Base-by-base conservation (phyloP, 495 filamentous ascomycete genomes). In the Staphylotrichum tortipilum region DNA sequence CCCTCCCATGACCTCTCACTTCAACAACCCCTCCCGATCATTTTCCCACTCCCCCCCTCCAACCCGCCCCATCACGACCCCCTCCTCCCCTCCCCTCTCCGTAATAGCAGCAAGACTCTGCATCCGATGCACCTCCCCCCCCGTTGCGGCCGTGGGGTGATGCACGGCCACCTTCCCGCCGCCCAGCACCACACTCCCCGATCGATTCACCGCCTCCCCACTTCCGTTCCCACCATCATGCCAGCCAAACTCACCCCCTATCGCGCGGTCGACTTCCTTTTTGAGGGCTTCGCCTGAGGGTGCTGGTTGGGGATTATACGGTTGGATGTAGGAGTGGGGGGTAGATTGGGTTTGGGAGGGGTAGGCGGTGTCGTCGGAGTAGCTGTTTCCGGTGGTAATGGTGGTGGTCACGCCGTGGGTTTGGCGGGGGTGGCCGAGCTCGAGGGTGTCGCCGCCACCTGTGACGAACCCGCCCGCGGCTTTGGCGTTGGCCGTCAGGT, bases 221-320 rank as follows among this genome's bases (percentile, higher is more conserved):
- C 26, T 33, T 22, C 4, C 23, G 24, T 29, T 28, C 17, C 40
- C 18, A 36, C 30, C 12, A 23, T 23, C 31, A 18, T 36, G 38
- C 62, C 70, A 74, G 3, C 71, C 69, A 36, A 72, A 69, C 46
- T 71, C 72, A 30, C 55, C 56, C 7, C 64, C 63, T 10, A 73
- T 43, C 1, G 64, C 64, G 29, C 55, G 58, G 21, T 68, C 63
- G 17, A 70, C 53, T 29, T 69, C 60, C 15, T 35, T 23, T 15
- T 67, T 66, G 3, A 65, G 43, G 0, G 11, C 39, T 3, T 17
- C 26, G 10, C 29, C 21, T 3, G 30, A 11, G 9, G 40, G 22
- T 0, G 15, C 9, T 35, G 44, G 14, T 41, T n/a, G 23, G 1
- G 19, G 14, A 12, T 28, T 6, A 24, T 42, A 29, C n/a, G 39